phyloP scores from a whole-genome alignment of 306 rosid genomes.

The Albizia julibrissin region DNA sequence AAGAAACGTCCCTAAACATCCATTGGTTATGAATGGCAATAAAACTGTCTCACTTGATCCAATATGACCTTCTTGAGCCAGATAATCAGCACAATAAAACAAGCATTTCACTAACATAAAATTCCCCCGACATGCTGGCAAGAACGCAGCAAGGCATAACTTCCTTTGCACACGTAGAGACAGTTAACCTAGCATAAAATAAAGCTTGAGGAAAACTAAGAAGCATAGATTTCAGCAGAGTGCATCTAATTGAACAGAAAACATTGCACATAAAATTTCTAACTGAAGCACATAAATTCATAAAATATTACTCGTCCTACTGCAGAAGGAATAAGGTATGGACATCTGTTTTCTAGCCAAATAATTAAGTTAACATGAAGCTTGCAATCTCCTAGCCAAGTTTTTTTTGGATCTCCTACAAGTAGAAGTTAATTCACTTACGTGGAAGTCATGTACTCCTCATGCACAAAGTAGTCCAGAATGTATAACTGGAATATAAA shows the following conservation, averaged over 20 bases:
- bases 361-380: slow-evolving; percentile 21
- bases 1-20: no score
- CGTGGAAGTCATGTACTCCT: slow-evolving; percentile 99
- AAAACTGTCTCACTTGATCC: no score
- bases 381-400: neutral
- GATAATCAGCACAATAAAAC: no score
- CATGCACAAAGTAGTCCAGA: slow-evolving; percentile 85
- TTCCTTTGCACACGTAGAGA: neutral
- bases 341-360: neutral
- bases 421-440: slow-evolving; percentile 52
- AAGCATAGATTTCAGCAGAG: neutral
- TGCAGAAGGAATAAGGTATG: slow-evolving; percentile 21
- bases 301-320: neutral
- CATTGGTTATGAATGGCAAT: no score
- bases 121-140: neutral
- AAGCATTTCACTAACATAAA: neutral
- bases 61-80: no score
- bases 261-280: neutral
- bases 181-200: neutral
- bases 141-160: neutral
- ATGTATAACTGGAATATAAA: slow-evolving; percentile 71
- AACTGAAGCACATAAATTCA: neutral
- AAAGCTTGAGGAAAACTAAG: neutral
- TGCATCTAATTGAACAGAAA: slow-evolving; percentile 12
- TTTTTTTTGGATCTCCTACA: neutral